These are phyloP conservation scores for Lagenaria siceraria DNA, from an alignment of 306 rosid species.

Conservation along the genomic window DNA sequence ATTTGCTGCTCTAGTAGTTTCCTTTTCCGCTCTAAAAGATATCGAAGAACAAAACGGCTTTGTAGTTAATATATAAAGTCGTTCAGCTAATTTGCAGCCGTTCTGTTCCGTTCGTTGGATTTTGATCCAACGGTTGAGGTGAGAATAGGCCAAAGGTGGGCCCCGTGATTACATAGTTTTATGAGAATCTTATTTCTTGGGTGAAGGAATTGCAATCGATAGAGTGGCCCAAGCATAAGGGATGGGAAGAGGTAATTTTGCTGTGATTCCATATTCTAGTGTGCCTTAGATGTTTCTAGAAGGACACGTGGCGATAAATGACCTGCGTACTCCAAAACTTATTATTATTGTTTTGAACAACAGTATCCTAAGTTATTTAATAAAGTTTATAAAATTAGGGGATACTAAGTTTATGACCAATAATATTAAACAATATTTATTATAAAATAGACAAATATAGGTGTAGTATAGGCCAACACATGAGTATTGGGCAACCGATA, in stretches of 20 bases:
- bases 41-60: neutral
- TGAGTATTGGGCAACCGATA: too few species aligned
- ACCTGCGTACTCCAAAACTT: neutral
- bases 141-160: neutral
- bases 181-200: neutral
- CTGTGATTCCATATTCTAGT: slow-evolving; percentile 12
- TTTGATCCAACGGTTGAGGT: neutral
- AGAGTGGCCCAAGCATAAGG: neutral
- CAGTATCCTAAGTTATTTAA: too few species aligned
- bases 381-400: too few species aligned
- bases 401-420: too few species aligned
- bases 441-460: too few species aligned
- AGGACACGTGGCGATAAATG: slow-evolving; percentile 26
- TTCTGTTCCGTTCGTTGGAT: too few species aligned
- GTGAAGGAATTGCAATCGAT: neutral
- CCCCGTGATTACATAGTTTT: neutral
- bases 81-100: too few species aligned
- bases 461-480: too few species aligned
- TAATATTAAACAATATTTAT: too few species aligned
- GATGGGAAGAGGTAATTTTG: slow-evolving; percentile 3
- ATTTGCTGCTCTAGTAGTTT: neutral
- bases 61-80: too few species aligned
- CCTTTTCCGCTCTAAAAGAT: neutral
- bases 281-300: slow-evolving; percentile 19
- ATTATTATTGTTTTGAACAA: neutral